Conservation (phyloP, 1,284 basidiomycete genomes). For the Phellopilus nigrolimitatus region DNA sequence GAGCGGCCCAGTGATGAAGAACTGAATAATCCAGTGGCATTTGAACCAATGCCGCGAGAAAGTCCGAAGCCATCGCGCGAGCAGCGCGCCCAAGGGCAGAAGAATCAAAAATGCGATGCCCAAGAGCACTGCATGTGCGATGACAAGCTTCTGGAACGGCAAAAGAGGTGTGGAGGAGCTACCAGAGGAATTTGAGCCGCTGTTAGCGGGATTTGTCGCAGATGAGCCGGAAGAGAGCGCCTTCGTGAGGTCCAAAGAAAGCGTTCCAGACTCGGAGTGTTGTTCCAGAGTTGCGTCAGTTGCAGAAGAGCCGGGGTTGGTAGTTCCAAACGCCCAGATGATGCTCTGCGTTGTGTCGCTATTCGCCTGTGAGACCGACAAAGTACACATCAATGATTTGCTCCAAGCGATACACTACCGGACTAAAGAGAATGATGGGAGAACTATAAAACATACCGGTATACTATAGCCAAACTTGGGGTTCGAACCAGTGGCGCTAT, state of each 20-base stretch:
- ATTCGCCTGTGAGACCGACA: conserved; percentile 31
- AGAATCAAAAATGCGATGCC: conserved; percentile 53
- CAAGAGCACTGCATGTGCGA: conserved; percentile 53
- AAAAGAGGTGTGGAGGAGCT: conserved; percentile 26
- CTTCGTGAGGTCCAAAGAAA: conserved; percentile 40
- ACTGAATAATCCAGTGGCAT: conserved; percentile 47
- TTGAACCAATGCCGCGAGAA: conserved; percentile 53
- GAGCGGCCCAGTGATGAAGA: conserved; percentile 42
- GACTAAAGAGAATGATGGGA: no score
- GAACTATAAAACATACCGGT: conserved; percentile 32
- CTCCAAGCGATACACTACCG: no score
- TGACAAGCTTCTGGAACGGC: conserved; percentile 39
- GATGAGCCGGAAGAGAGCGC: conserved; percentile 25
- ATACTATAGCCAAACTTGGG: conserved; percentile 44
- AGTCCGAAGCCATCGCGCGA: conserved; percentile 55
- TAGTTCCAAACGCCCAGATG: conserved; percentile 46
- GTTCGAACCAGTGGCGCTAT: conserved; percentile 35
- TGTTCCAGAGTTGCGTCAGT: conserved; percentile 35
- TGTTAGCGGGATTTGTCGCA: conserved; percentile 10
- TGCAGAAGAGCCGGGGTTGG: conserved; percentile 36
- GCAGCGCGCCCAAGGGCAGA: conserved; percentile 52
- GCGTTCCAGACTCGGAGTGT: conserved; percentile 37
- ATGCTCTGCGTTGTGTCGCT: conserved; percentile 35
- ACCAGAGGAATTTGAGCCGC: conserved; percentile 1
- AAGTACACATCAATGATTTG: not conserved